These are phyloP conservation scores for Tetrapisispora pingtungensis DNA, from an alignment of 805 yeast genomes.

Conservation along the genomic window DNA sequence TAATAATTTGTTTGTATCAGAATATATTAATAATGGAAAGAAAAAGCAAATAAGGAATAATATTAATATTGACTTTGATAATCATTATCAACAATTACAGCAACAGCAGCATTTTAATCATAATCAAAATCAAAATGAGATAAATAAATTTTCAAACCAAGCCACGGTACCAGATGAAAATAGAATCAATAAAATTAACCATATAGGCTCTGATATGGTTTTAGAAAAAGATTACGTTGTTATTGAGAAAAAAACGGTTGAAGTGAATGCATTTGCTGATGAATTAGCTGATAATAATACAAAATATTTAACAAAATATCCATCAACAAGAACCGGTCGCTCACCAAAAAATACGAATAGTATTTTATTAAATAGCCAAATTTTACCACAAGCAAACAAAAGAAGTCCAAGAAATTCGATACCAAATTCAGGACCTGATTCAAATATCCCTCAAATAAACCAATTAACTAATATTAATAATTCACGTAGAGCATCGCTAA, in stretches of 20 bases:
- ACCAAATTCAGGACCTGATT: slow-evolving; percentile 36
- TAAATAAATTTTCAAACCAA: not conserved
- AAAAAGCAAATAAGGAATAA: slow-evolving; percentile 7
- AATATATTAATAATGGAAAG: slow-evolving; percentile 33
- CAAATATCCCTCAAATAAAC: not conserved
- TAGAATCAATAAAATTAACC: not conserved
- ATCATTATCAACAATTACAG: not conserved
- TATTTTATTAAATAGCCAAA: slow-evolving; percentile 1
- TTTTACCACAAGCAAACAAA: slow-evolving; percentile 2
- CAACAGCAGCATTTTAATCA: not conserved
- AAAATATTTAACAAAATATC: not conserved
- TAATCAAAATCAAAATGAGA: not conserved
- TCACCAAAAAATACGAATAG: slow-evolving; percentile 1
- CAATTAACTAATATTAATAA: slow-evolving; percentile 20
- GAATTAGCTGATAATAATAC: slow-evolving; percentile 48
- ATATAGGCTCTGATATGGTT: slow-evolving; percentile 34
- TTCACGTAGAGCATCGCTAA: slow-evolving; percentile 50
- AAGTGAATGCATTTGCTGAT: slow-evolving; percentile 91
- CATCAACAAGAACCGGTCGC: not conserved
- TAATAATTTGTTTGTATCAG: slow-evolving; percentile 68
- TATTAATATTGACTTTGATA: not conserved
- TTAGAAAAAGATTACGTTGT: slow-evolving; percentile 86
- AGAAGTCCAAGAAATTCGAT: slow-evolving; percentile 24
- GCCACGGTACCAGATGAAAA: not conserved
- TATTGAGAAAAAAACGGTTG: slow-evolving; percentile 89